phyloP scores from a whole-genome alignment of 2,329 filamentous ascomycete genomes.

The Penicillium sp. region DNA sequence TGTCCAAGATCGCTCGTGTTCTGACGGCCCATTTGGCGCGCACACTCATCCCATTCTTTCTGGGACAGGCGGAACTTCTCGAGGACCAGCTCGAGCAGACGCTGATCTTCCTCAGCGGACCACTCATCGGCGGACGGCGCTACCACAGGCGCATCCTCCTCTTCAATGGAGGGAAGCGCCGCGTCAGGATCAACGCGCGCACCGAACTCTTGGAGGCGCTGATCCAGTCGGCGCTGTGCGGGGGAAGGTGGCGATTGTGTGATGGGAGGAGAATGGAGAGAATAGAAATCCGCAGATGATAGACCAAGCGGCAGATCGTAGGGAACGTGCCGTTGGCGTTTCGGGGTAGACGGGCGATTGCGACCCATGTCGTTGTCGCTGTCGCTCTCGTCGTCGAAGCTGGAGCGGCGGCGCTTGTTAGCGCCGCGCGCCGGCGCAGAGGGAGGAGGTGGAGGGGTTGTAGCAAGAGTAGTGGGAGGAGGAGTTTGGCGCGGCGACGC shows the following conservation, averaged over 20 bases:
- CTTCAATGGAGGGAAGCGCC: constrained; percentile 43
- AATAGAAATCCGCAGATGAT: constrained; percentile 48
- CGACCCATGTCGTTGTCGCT: constrained; percentile 25
- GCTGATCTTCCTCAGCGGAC: constrained; percentile 47
- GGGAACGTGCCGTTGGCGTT: constrained; percentile 48
- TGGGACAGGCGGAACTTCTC: constrained; percentile 49
- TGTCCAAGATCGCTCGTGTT: constrained; percentile 46
- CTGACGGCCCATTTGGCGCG: constrained; percentile 44
- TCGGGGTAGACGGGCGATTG: constrained; percentile 48
- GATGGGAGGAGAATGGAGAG: constrained; percentile 41
- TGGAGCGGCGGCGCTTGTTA: constrained; percentile 44
- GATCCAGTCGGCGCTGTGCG: constrained; percentile 15
- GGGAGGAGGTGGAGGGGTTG: constrained; percentile 27
- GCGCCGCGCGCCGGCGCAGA: constrained; percentile 36
- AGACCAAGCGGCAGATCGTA: constrained; percentile 51
- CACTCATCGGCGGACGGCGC: constrained; percentile 30
- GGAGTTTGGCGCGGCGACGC: constrained; percentile 27
- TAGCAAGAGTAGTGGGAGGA: constrained; percentile 18
- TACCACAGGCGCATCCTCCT: constrained; percentile 13
- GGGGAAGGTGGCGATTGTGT: constrained; percentile 38
- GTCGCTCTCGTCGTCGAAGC: constrained; percentile 13
- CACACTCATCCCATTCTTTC: constrained; percentile 52
- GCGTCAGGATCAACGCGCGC: constrained; percentile 35
- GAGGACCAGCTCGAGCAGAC: constrained; percentile 49
- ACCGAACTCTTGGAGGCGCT: constrained; percentile 13